Evolutionary conservation across 2,329 filamentous ascomycete species (phyloP).

Genomic region (Pseudodiploospora longispora): DNA sequence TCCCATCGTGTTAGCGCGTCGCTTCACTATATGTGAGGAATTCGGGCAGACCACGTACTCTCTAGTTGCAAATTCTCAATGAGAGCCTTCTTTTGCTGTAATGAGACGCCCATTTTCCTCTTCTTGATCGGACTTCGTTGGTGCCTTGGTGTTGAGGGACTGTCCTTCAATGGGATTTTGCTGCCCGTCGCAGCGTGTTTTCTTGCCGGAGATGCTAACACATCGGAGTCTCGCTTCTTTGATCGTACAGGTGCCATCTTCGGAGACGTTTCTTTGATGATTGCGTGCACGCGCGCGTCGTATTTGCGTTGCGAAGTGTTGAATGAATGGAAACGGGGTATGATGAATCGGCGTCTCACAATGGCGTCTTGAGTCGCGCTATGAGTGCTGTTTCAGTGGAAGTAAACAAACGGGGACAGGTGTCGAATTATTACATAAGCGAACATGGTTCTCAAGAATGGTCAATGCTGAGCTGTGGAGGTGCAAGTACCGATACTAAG

Average conservation of each 20-base stretch:
- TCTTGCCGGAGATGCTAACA: conserved; percentile 8
- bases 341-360: too few relatives aligned
- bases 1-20: conserved; percentile 9
- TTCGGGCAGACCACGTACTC: conserved; percentile 44
- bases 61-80: conserved; percentile 87
- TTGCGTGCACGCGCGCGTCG: too few relatives aligned
- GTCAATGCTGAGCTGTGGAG: too few relatives aligned
- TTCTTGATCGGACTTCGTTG: conserved; percentile 55
- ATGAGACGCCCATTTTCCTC: conserved; percentile 51
- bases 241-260: conserved; percentile 40
- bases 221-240: conserved; percentile 23
- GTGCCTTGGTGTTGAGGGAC: conserved; percentile 29
- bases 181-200: conserved; percentile 14
- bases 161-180: conserved; percentile 16
- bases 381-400: too few relatives aligned
- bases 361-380: too few relatives aligned
- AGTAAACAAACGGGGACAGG: too few relatives aligned
- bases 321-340: too few relatives aligned
- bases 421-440: too few relatives aligned
- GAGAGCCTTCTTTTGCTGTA: conserved; percentile 73
- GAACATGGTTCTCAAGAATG: too few relatives aligned
- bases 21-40: not conserved
- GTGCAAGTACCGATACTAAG: too few relatives aligned
- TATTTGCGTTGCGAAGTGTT: too few relatives aligned
- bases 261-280: too few relatives aligned